These are phyloP conservation scores for Carallia pectinifolia DNA, from an alignment of 345 rosid genomes.

Conservation along the genomic window DNA sequence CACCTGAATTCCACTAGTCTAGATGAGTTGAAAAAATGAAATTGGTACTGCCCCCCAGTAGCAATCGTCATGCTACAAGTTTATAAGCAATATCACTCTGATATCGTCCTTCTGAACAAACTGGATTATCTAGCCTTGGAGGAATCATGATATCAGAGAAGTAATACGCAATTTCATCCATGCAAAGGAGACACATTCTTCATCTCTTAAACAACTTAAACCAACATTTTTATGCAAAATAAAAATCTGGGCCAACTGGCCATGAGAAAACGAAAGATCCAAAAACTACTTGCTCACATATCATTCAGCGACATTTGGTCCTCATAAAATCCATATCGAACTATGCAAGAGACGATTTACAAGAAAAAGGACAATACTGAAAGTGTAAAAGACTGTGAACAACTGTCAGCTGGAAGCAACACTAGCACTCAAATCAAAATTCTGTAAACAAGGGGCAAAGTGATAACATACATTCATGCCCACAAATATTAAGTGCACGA, in stretches of 20 bases:
- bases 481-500: neutral
- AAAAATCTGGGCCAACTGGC: neutral
- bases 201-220: no score
- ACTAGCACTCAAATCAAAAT: neutral
- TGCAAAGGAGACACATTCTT: no score
- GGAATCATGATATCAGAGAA: no score
- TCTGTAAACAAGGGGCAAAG: neutral
- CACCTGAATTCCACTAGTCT: no score
- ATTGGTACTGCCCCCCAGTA: no score
- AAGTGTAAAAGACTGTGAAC: neutral
- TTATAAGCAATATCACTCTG: no score
- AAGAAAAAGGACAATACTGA: neutral
- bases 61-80: no score
- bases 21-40: no score
- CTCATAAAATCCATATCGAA: neutral
- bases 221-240: no score
- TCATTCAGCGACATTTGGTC: neutral
- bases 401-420: neutral
- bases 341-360: neutral
- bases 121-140: no score
- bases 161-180: no score
- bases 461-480: neutral
- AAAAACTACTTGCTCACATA: neutral
- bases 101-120: no score
- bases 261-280: neutral